A percentile compares a stretch with the other conserved stretches of the same genome.
phyloP scores from a whole-genome alignment of 306 rosid genomes.

The Corylus heterophylla region DNA sequence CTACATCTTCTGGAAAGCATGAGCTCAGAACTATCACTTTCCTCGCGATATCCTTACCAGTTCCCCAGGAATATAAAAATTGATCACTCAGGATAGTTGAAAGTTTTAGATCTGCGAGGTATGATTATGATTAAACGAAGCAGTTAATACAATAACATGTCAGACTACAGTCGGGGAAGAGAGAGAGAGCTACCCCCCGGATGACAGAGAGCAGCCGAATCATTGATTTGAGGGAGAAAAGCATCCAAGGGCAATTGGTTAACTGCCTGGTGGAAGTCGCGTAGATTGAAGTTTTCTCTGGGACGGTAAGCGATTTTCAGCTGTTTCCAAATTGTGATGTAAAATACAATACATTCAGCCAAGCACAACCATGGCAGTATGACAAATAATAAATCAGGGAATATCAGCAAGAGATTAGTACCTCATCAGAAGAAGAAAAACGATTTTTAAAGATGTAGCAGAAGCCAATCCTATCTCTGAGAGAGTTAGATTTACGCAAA shows the following conservation, averaged over 20 bases:
- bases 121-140: conserved; percentile 20
- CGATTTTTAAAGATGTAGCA: conserved; percentile 56
- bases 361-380: background rate
- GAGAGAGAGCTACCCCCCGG: conserved; percentile 1
- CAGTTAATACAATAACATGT: conserved; percentile 9
- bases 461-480: conserved; percentile 56
- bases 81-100: conserved; percentile 59
- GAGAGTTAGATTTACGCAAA: conserved; percentile 32
- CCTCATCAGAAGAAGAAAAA: conserved; percentile 52
- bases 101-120: conserved; percentile 51
- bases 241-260: conserved; percentile 56
- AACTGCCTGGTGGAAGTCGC: conserved; percentile 70
- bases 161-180: background rate
- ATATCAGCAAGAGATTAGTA: background rate
- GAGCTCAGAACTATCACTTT: conserved; percentile 65
- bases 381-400: too few relatives aligned
- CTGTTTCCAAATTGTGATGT: conserved; percentile 33
- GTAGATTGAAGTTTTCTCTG: conserved; percentile 51
- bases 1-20: conserved; percentile 51
- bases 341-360: background rate
- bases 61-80: conserved; percentile 73
- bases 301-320: conserved; percentile 61
- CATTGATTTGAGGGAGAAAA: conserved; percentile 43
- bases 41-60: conserved; percentile 60
- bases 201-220: conserved; percentile 32